Evolutionary conservation across 352 stramenopile genomes (phyloP).

Genomic region (Phytopythium chamaehyphon): DNA sequence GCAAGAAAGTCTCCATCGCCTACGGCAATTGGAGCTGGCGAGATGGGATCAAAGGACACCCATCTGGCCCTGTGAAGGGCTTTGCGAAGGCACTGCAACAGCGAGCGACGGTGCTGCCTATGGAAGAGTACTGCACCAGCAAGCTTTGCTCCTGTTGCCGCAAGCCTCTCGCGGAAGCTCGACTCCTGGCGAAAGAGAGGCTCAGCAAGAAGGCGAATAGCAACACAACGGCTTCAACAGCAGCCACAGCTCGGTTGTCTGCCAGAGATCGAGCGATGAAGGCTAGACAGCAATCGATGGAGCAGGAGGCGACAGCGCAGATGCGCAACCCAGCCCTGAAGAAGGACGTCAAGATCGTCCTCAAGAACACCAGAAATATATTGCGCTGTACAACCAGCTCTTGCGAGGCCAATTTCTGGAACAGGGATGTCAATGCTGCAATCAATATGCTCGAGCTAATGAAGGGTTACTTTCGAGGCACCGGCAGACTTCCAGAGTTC

Average conservation of each 20-base stretch:
- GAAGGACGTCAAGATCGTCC: neutral
- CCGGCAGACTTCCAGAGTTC: too few relatives aligned
- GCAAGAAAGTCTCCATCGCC: neutral
- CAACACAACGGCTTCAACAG: too few relatives aligned
- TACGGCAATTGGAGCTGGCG: neutral
- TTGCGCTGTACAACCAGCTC: neutral
- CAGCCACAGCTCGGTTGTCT: too few relatives aligned
- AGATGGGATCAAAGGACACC: neutral
- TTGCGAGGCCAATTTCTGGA: neutral
- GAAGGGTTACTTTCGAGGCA: too few relatives aligned
- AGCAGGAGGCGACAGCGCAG: too few relatives aligned
- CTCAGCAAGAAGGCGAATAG: too few relatives aligned
- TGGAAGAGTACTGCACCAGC: conserved; percentile 1
- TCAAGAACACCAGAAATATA: neutral
- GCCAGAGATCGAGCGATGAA: too few relatives aligned
- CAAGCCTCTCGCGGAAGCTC: too few relatives aligned
- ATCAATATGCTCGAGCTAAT: neutral
- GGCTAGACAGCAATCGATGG: too few relatives aligned
- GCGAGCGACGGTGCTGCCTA: neutral
- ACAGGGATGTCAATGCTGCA: neutral
- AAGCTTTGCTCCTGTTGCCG: neutral
- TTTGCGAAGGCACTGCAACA: neutral
- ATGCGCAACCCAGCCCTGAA: too few relatives aligned
- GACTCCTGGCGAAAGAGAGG: too few relatives aligned
- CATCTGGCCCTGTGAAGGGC: neutral